Base-by-base conservation (phyloP, 2,329 filamentous ascomycete genomes). In the Neurospora sp. region DNA sequence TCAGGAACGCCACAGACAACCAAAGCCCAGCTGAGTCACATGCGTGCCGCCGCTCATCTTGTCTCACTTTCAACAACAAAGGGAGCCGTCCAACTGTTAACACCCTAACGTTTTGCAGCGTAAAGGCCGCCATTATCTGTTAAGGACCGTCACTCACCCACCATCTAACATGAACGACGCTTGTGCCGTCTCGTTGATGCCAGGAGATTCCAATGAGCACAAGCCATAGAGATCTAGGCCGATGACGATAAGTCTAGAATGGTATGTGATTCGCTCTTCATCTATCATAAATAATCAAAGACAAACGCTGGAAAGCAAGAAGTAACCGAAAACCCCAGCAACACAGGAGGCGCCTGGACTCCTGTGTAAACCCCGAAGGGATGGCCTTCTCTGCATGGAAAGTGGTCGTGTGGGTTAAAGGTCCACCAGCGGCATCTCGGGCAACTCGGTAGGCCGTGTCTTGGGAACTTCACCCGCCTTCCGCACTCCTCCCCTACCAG, bases 11-110 rank as follows among this genome's bases (percentile, higher is more conserved):
- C 70, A 72, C 71, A 68, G 3, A 62, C 7, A 7, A 28, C 1
- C 62, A 33, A 70, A 67, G 72, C 70, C 70, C 62, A 58, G 69
- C 66, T 70, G 70, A 71, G 52, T 72, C 71, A 71, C 68, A 42
- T 43, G 36, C 38, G 5, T 42, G 52, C 52, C 46, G 46, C 46
- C 52, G 23, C 23, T 62, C 52, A 62, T 33, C 13, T 62, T 33
- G 23, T 62, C 52, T 62, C 52, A 62, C 52, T 33, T 62, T 23
- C 52, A 17, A 2, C 52, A 33, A 62, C 15, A 62, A 7, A 15
- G 52, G 52, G 13, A 33, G 23, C 7, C 19, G 23, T 62, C 8
- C 17, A 13, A 9, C 11, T 33, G 52, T 62, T 17, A 33, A 33
- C 7, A 4, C 3, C 52, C 52, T 33, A 62, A 62, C 7, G 17